Evolutionary conservation across 1,284 basidiomycete genomes (phyloP).

Genomic region (Butyriboletus appendiculatus): DNA sequence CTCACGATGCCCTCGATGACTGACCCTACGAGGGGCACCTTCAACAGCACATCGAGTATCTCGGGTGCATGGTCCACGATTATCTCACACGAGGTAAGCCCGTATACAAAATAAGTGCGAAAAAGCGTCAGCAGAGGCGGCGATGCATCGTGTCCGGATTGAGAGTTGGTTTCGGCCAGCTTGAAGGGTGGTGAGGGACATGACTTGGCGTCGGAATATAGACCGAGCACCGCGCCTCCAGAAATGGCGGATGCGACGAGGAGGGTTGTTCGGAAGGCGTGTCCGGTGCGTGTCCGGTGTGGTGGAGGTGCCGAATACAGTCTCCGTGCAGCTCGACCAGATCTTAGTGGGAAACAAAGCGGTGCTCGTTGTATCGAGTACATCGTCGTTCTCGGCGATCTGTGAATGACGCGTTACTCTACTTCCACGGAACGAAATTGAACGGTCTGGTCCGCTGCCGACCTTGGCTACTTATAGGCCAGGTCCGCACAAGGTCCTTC

Average conservation of each 20-base stretch:
- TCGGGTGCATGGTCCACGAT: slow-evolving; percentile 79
- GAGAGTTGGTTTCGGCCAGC: slow-evolving; percentile 5
- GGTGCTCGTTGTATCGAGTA: slow-evolving; percentile 14
- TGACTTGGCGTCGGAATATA: slow-evolving; percentile 30
- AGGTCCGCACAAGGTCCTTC: slow-evolving; percentile 16
- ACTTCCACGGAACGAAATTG: not conserved
- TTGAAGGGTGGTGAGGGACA: slow-evolving; percentile 28
- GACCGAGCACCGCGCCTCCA: slow-evolving; percentile 15
- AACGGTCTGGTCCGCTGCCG: not conserved
- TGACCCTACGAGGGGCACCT: slow-evolving; percentile 66
- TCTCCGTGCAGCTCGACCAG: not conserved
- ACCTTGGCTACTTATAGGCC: not conserved
- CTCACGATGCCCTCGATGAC: slow-evolving; percentile 75
- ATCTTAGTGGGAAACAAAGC: not conserved
- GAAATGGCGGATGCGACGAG: slow-evolving; percentile 22
- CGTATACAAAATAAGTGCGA: slow-evolving; percentile 80
- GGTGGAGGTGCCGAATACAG: slow-evolving; percentile 2
- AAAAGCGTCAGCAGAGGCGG: slow-evolving; percentile 39
- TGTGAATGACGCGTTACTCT: not conserved
- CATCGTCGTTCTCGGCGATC: slow-evolving; percentile 6
- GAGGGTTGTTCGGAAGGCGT: slow-evolving; percentile 13
- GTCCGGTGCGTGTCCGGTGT: not conserved
- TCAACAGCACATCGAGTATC: slow-evolving; percentile 62
- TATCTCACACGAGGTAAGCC: slow-evolving; percentile 74
- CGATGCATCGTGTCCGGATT: slow-evolving; percentile 5